Percentiles rank a stretch among this genome's conserved stretches.
Evolutionary conservation across 306 rosid species (phyloP).

Genomic region (Senna tora): DNA sequence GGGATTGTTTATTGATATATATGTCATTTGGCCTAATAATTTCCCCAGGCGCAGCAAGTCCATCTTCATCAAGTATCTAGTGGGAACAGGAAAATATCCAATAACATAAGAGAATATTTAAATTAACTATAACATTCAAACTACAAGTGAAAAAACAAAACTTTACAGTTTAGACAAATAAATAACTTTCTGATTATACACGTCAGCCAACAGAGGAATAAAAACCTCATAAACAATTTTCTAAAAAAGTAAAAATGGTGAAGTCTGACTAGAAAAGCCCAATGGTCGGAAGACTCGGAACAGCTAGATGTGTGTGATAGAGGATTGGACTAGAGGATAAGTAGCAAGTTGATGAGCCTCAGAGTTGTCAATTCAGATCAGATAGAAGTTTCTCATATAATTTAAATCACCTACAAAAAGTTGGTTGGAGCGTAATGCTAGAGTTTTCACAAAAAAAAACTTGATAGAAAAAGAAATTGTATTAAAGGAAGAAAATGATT

Average conservation of each 20-base stretch:
- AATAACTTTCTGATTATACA: slow-evolving; percentile 1
- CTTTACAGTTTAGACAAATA: neutral
- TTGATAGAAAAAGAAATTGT: no score
- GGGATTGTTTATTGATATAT: slow-evolving; percentile 72
- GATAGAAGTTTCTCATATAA: neutral
- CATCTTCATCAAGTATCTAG: slow-evolving; percentile 89
- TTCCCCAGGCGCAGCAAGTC: slow-evolving; percentile 95
- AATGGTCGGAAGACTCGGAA: neutral
- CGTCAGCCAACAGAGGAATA: neutral
- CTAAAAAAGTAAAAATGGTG: neutral
- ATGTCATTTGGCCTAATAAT: slow-evolving; percentile 67
- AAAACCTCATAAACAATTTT: neutral
- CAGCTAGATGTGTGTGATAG: neutral
- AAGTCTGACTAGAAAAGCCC: neutral
- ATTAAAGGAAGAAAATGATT: no score
- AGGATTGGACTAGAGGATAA: neutral
- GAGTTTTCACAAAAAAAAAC: no score
- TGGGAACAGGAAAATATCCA: slow-evolving; percentile 33
- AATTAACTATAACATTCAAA: slow-evolving; percentile 2
- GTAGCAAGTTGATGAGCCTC: neutral
- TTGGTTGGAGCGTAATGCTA: no score
- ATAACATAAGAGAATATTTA: slow-evolving; percentile 7
- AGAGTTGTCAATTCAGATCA: neutral
- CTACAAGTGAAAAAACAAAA: neutral
- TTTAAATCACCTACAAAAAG: neutral